These are phyloP conservation scores for Leccinum subgranulosum DNA, from an alignment of 768 basidiomycete species.

Conservation along the genomic window DNA sequence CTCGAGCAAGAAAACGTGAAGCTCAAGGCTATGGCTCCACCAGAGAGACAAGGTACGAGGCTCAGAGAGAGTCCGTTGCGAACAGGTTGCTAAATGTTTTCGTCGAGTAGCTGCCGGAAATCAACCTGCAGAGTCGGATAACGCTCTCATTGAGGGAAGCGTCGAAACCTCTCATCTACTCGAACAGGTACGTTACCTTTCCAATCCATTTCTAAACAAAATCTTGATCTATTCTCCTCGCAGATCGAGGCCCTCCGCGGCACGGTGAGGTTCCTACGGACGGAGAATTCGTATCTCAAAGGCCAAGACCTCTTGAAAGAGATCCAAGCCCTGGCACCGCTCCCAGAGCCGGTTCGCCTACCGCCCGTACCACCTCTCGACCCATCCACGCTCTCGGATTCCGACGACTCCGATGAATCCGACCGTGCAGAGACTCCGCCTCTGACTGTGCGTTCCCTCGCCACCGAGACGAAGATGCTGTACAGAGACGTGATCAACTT, in stretches of 20 bases:
- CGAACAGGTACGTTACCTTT: conserved; percentile 62
- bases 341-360: conserved; percentile 48
- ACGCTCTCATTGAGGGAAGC: conserved; percentile 68
- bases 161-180: conserved; percentile 84
- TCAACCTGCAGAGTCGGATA: conserved; percentile 57
- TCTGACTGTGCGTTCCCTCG: conserved; percentile 60
- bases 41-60: conserved; percentile 67
- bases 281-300: conserved; percentile 91
- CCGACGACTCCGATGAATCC: conserved; percentile 59
- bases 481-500: conserved; percentile 88
- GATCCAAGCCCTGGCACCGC: conserved; percentile 68
- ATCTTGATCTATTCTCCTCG: conserved; percentile 7
- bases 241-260: conserved; percentile 90
- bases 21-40: conserved; percentile 64
- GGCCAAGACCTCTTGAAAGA: conserved; percentile 87
- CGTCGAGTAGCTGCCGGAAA: conserved; percentile 39
- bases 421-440: conserved; percentile 48
- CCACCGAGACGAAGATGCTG: conserved; percentile 80
- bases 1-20: conserved; percentile 87
- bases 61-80: background rate
- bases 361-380: conserved; percentile 65
- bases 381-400: conserved; percentile 63
- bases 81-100: background rate
- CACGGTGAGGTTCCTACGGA: conserved; percentile 88
- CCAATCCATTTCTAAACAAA: background rate